Evolutionary conservation across 177 flowering plant species (phyloP), one percentile per base, ranked within the genome.

Genomic region (Vitis hybrid): DNA sequence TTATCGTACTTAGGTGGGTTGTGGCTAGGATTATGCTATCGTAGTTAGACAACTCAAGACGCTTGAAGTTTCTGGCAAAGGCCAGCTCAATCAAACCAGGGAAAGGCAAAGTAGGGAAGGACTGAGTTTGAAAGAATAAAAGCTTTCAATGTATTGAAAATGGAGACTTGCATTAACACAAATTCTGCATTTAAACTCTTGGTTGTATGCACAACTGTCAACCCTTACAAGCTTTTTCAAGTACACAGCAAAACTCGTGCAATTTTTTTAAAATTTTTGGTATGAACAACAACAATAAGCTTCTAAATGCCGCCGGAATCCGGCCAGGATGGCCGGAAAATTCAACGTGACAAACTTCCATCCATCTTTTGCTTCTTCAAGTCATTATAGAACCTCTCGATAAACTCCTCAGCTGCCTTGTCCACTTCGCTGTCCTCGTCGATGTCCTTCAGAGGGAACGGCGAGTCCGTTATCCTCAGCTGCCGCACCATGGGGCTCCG

Each of bases 401-500:
- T 93, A 70, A 93, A 93, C 73, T 88, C 87, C 78, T 88, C 97
- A 5, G 97, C 97, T 17, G 83, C 85, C 70, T 80, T 82, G 57
- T 93, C 93, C 45, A 94, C 91, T 26, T 75, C 82, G 60, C 77
- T 60, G 3, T 83, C 87, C 13, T 72, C 81, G 52, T 75, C 90
- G 13, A n/a, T 66, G 10, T 83, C 80, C 19, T 55, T 71, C 34
- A 89, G 51, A 30, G 93, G 91, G 67, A 85, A 91, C 18, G 97
- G 97, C 26, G 97, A 93, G 81, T 94, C 98, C 19, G 91, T 92
- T 64, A 91, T 78, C 84, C 97, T 84, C 65, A 92, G 69, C 81
- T 82, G 93, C 81, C 91, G 74, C 1, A 80, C 91, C 71, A 76
- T 49, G 8, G 92, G 89, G 58, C 85, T 84, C 75, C 72, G 71